Evolutionary conservation across 352 stramenopile species (phyloP), one percentile per base, ranked within the genome.

Genomic region (Phytophthora megakarya): DNA sequence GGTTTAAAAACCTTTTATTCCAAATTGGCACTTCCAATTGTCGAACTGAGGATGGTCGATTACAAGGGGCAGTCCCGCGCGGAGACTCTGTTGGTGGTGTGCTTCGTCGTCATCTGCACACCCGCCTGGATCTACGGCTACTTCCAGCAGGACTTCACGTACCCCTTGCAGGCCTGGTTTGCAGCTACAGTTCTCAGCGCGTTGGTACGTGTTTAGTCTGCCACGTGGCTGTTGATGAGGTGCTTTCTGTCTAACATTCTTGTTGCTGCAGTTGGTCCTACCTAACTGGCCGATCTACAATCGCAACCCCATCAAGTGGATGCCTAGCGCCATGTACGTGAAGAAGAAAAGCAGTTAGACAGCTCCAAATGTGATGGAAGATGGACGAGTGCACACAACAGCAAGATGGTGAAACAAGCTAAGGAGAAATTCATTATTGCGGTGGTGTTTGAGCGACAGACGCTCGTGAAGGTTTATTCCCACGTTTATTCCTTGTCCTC

Each of bases 211-310:
- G 6, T 32, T 1, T 7, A 22, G 5, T 13, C 1, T 1, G n/a
- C 50, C 65, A 70, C 65, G 65, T 74, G 61, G 61, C 54, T 50
- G 38, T 12, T 37, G 22, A 40, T 33, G n/a, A 21, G 9, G 13
- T 32, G n/a, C n/a, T n/a, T n/a, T n/a, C 54, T 59, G 38, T 57
- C 44, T 21, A 39, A 32, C 15, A 16, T 28, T 28, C 12, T 43
- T 60, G 8, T 43, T 66, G 23, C 23, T 59, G 28, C 43, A 93
- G 84, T 56, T 92, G 37, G 73, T 91, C 53, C 65, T 95, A 32
- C 86, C 86, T 1, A 84, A 95, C 67, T 95, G 86, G 86, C 74
- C 78, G 6, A 84, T 93, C 38, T 95, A 90, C 79, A 95, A 93
- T 66, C 80, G 78, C 47, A 76, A 93, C 57, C 81, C 83, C 18